These are phyloP conservation scores for Coniferiporia weirii DNA, from an alignment of 1,284 basidiomycete species.

Conservation along the genomic window DNA sequence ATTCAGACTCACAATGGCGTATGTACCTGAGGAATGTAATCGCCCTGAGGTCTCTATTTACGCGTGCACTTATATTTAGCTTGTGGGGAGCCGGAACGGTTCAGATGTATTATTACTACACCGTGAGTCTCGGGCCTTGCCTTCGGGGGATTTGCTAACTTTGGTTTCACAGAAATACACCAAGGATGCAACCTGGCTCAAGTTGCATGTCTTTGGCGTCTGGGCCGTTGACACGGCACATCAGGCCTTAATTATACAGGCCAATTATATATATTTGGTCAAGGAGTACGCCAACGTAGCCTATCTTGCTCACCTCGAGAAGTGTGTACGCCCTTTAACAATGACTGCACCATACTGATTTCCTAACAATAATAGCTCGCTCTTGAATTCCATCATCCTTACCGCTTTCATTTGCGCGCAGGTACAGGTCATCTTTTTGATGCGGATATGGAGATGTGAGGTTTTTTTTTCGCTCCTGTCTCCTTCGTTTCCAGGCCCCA, in stretches of 20 bases:
- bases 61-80: neutral
- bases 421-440: neutral
- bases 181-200: conserved; percentile 7
- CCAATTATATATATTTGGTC: conserved; percentile 8
- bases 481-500: neutral
- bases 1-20: conserved; percentile 15
- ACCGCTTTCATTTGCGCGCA: neutral
- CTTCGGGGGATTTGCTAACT: neutral
- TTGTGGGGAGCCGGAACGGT: conserved; percentile 15
- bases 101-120: conserved; percentile 16
- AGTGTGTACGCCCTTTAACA: neutral
- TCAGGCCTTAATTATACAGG: conserved; percentile 3
- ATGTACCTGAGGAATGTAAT: neutral
- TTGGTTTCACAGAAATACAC: neutral
- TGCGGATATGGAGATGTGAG: neutral
- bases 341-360: neutral
- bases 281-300: conserved; percentile 7
- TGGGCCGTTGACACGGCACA: conserved; percentile 14
- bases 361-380: neutral
- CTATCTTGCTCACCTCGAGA: neutral
- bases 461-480: neutral
- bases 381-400: neutral
- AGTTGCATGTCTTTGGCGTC: conserved; percentile 5
- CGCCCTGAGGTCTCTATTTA: neutral
- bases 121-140: neutral